A percentile compares a stretch with the other conserved stretches of the same genome.
Evolutionary conservation across 441 rosid genomes (phyloP).

Genomic region (Euphorbia celastroides): DNA sequence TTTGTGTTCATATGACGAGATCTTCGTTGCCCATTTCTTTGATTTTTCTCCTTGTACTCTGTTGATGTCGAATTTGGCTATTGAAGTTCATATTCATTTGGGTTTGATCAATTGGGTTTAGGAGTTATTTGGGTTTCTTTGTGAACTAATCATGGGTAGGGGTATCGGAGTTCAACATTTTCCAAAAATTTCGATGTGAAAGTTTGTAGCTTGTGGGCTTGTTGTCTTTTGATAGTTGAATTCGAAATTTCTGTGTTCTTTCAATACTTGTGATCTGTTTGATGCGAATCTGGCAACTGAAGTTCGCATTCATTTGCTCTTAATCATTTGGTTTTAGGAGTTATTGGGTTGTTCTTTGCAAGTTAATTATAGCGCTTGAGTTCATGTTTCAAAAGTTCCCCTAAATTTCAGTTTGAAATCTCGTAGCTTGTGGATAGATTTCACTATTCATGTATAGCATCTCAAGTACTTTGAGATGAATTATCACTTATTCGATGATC

Average conservation of each 20-base stretch:
- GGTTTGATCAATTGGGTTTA: not conserved
- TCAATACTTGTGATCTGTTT: too few species aligned
- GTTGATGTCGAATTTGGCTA: not conserved
- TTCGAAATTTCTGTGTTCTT: too few species aligned
- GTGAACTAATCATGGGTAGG: too few species aligned
- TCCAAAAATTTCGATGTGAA: too few species aligned
- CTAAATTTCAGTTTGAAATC: not conserved
- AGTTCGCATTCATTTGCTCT: too few species aligned
- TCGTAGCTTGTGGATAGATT: not conserved
- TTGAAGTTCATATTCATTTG: conserved; percentile 10
- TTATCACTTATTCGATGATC: not conserved
- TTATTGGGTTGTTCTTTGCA: too few species aligned
- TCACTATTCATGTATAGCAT: not conserved
- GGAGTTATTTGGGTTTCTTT: conserved; percentile 1
- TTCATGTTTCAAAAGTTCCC: not conserved
- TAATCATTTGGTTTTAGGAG: too few species aligned
- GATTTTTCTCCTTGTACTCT: not conserved
- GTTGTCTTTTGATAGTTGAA: too few species aligned
- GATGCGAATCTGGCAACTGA: too few species aligned
- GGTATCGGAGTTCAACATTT: too few species aligned
- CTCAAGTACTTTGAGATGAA: not conserved
- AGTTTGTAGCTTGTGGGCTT: too few species aligned
- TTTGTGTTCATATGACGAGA: conserved; percentile 1
- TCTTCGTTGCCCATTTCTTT: conserved; percentile 11
- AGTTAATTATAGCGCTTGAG: too few species aligned